Conservation (phyloP, 495 filamentous ascomycete genomes). For the Letharia lupina region DNA sequence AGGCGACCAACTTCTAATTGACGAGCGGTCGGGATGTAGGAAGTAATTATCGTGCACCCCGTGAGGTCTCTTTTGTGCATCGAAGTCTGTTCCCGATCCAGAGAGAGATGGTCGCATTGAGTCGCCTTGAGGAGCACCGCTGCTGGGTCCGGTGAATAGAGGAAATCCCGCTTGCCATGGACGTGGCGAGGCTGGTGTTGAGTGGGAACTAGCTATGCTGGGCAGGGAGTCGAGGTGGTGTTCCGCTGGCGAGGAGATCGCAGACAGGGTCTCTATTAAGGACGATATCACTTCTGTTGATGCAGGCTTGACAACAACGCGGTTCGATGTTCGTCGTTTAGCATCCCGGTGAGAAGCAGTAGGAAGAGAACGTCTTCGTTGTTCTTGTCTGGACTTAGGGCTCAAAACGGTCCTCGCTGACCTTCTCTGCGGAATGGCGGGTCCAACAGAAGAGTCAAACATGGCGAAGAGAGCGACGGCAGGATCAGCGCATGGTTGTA, state of each 20-base stretch:
- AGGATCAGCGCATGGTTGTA: constrained; percentile 13
- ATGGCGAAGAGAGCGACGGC: constrained; percentile 9
- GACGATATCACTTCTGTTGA: constrained; percentile 92
- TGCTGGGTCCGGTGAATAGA: constrained; percentile 13
- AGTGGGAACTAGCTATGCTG: constrained; percentile 34
- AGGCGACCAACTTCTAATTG: constrained; percentile 30
- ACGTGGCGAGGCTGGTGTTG: constrained; percentile 31
- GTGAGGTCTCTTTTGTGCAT: constrained; percentile 7
- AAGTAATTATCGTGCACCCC: constrained; percentile 35
- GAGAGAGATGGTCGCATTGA: constrained; percentile 17
- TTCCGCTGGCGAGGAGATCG: constrained; percentile 69
- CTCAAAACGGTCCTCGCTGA: constrained; percentile 18
- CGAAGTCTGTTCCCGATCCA: background rate
- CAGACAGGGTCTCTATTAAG: constrained; percentile 82
- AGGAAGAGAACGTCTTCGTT: constrained; percentile 22
- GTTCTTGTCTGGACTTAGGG: constrained; percentile 10
- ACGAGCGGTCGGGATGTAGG: constrained; percentile 65
- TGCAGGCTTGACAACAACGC: constrained; percentile 48
- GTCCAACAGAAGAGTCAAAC: constrained; percentile 9
- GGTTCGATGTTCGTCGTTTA: constrained; percentile 30
- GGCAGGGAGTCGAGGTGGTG: constrained; percentile 62
- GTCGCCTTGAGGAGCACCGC: constrained; percentile 16
- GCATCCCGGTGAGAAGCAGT: constrained; percentile 10
- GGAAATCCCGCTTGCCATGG: constrained; percentile 26
- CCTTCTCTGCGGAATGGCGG: constrained; percentile 22